Base-by-base conservation (phyloP, 2,329 filamentous ascomycete species). In the Fusarium haematococcum region DNA sequence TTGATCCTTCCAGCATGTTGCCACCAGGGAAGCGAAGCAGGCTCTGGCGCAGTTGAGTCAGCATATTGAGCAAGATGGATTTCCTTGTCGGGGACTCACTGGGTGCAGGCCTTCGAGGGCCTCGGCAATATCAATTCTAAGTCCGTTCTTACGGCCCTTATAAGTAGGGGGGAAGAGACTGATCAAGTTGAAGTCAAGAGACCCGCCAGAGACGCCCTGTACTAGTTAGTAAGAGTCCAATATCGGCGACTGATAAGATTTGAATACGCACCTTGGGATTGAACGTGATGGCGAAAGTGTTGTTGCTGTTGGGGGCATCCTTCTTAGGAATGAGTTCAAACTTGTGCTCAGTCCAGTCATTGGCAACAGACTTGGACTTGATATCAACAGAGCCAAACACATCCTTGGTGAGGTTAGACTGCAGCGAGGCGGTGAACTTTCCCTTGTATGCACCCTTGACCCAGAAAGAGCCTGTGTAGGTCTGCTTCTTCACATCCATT, bases 11-110 rank as follows among this genome's bases (percentile, higher is more conserved):
- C 2, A 92, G 81, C 83, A 91, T 91, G 78, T 91, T 92, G 10
- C 90, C 91, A 7, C 92, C 92, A 0, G 91, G 91, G 67, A 92
- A 88, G 18, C 92, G 87, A 52, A 93, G 85, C 74, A 92, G 88
- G n/a, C 85, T 86, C 81, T 83, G 32, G 56, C 2, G 4, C 20
- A 1, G 9, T 43, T 25, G 45, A 57, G 0, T 27, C 25, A 37
- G 33, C 7, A n/a, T 14, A n/a, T n/a, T 18, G 27, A 3, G 6
- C 0, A 7, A 9, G 3, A 5, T 20, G 0, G 7, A 14, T 13
- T 10, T 39, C 6, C 1, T 37, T 16, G 1, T 30, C 23, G 11
- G 5, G 13, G 5, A 67, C 83, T 79, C 78, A 86, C 85, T 0
- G 88, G 87, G 61, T 89, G 87, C 1, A 91, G 78, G 9, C 83